These are phyloP conservation scores for Boletus reticuloceps DNA, from an alignment of 768 basidiomycete species.

Conservation along the genomic window DNA sequence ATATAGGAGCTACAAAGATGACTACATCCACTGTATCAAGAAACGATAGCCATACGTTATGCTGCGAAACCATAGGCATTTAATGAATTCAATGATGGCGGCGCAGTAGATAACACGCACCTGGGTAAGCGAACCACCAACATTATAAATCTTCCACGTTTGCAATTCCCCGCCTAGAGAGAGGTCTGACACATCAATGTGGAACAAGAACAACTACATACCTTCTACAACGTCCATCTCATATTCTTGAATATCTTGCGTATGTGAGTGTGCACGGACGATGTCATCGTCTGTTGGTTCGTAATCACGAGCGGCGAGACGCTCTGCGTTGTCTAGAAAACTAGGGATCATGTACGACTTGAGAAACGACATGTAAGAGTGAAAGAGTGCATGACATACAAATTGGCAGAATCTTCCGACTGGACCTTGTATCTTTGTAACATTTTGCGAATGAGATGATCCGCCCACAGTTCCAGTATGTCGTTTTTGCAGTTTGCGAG, in stretches of 20 bases:
- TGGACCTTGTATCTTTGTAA: no score
- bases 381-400: no score
- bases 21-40: slow-evolving; percentile 78
- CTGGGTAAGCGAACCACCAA: slow-evolving; percentile 68
- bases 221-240: slow-evolving; percentile 40
- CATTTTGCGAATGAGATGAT: no score
- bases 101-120: no score
- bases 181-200: no score
- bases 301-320: slow-evolving; percentile 60
- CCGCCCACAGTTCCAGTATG: no score
- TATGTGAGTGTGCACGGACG: slow-evolving; percentile 66
- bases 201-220: not conserved
- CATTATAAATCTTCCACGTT: slow-evolving; percentile 64
- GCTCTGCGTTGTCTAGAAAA: slow-evolving; percentile 66
- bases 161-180: no score
- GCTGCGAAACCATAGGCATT: slow-evolving; percentile 38
- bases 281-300: slow-evolving; percentile 71
- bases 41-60: slow-evolving; percentile 78
- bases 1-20: slow-evolving; percentile 79
- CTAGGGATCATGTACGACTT: no score
- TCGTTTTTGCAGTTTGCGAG: no score
- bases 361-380: no score
- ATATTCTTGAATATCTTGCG: slow-evolving; percentile 71
- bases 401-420: no score
- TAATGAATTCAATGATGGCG: not conserved